A percentile compares a stretch with the other conserved stretches of the same genome.
Conservation (phyloP, 208 protist genomes). For the Spongospora subterranea region DNA sequence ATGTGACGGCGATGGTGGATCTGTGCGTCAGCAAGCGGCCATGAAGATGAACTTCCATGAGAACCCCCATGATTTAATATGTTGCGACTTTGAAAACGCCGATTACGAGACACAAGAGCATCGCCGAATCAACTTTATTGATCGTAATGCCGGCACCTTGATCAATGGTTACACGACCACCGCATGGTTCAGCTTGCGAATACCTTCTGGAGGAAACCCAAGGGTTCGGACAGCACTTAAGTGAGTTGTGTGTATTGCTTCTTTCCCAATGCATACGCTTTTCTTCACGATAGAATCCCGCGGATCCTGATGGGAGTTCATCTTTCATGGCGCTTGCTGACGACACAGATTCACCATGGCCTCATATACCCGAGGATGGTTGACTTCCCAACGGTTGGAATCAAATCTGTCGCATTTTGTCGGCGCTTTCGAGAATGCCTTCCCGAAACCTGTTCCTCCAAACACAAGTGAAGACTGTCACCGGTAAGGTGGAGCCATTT, state of each 20-base stretch:
- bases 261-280: too few relatives aligned
- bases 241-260: neutral
- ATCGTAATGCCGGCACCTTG: neutral
- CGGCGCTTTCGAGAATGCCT: too few relatives aligned
- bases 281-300: too few relatives aligned
- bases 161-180: neutral
- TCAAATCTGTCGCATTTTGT: too few relatives aligned
- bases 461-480: too few relatives aligned
- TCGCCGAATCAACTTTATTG: neutral
- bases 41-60: neutral
- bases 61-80: neutral
- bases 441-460: too few relatives aligned
- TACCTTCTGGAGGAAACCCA: neutral
- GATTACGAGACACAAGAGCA: neutral
- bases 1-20: neutral
- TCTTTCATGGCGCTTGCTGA: too few relatives aligned
- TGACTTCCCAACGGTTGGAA: too few relatives aligned
- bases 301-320: too few relatives aligned
- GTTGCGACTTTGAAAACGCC: neutral
- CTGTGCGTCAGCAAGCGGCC: neutral
- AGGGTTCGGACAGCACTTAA: neutral
- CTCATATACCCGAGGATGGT: too few relatives aligned
- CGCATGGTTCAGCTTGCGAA: neutral
- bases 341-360: too few relatives aligned
- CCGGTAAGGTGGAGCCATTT: too few relatives aligned